Evolutionary conservation across 1,284 basidiomycete species (phyloP), one percentile per base, ranked within the genome.

Genomic region (Sanguinoderma infundibulare): DNA sequence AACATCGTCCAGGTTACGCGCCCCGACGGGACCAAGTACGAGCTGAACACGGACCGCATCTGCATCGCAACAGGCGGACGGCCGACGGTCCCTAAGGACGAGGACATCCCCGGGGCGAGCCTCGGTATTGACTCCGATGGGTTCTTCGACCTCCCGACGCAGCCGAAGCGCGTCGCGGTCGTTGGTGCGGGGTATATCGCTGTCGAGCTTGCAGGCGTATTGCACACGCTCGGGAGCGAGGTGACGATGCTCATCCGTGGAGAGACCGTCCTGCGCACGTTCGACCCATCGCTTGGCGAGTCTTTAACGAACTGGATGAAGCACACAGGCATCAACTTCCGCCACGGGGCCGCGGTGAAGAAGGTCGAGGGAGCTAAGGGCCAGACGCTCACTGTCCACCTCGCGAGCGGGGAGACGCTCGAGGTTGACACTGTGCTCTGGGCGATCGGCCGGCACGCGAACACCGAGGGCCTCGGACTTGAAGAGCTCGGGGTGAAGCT

Each of bases 141-240:
- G 10, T 99, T 99, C 83, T 99, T 99, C 72, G 94, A 89, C 46
- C 86, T 99, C 50, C 86, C 88, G 69, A 84, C 92, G 63, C 95
- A 98, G 77, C 97, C 97, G 14, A 94, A 92, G 77, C 87, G 95
- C 59, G 96, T 98, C 34, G 96, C 91, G 2, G 92, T 99, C 61
- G 90, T 98, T 40, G 97, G 97, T 53, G 97, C 97, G 20, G 97
- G 97, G 4, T 99, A 99, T 78, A 99, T 99, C 70, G 95, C 95
- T 24, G 94, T 98, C 67, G 97, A 99, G 75, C 86, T 96, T 49
- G 93, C 95, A 4, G 95, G 95, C 28, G 87, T 98, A 60, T 87
- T 98, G 77, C 87, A 96, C 76, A 83, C 91, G 5, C 85, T 96
- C 54, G 95, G 95, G 26, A 85, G 87, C 46, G 95, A 98, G 77